These are phyloP conservation scores for Zygotorulaspora chibaensis DNA, from an alignment of 805 yeast species.

Conservation along the genomic window DNA sequence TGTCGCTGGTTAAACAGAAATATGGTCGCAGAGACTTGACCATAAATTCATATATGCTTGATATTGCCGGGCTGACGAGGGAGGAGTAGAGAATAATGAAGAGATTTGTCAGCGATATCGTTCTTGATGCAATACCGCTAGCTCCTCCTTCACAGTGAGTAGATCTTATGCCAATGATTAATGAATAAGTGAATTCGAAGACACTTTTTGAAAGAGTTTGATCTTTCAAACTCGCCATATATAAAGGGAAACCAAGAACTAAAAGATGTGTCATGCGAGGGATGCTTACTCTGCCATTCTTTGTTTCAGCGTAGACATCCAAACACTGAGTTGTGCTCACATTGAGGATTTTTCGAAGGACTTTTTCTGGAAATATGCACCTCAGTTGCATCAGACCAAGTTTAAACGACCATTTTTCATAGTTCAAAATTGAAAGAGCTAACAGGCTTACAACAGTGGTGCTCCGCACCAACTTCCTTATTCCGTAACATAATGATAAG, in stretches of 20 bases:
- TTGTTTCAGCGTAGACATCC: conserved; percentile 26
- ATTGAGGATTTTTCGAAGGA: conserved; percentile 20
- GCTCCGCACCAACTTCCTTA: conserved; percentile 9
- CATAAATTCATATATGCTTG: conserved; percentile 12
- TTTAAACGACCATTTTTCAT: conserved; percentile 21
- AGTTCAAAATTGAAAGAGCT: conserved; percentile 13
- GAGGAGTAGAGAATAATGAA: conserved; percentile 6
- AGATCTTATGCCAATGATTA: conserved; percentile 12
- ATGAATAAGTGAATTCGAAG: conserved; percentile 19
- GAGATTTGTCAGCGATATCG: conserved; percentile 8
- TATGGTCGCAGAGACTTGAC: conserved; percentile 13
- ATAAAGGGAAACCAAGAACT: conserved; percentile 23
- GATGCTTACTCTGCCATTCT: conserved; percentile 21
- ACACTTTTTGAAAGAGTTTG: conserved; percentile 6
- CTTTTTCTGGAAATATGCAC: conserved; percentile 27
- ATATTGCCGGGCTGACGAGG: conserved; percentile 10
- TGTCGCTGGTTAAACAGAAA: conserved; percentile 8
- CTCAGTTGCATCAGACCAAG: conserved; percentile 29
- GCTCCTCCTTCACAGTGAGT: conserved; percentile 5
- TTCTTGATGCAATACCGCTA: conserved; percentile 2
- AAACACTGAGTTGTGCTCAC: conserved; percentile 28
- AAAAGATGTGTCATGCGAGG: conserved; percentile 16
- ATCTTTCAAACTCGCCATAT: conserved; percentile 11
- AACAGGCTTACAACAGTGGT: conserved; percentile 7
- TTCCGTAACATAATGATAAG: conserved; percentile 2